These are phyloP conservation scores for Dillenia turbinata DNA, from an alignment of 164 flowering plant species.

Conservation along the genomic window DNA sequence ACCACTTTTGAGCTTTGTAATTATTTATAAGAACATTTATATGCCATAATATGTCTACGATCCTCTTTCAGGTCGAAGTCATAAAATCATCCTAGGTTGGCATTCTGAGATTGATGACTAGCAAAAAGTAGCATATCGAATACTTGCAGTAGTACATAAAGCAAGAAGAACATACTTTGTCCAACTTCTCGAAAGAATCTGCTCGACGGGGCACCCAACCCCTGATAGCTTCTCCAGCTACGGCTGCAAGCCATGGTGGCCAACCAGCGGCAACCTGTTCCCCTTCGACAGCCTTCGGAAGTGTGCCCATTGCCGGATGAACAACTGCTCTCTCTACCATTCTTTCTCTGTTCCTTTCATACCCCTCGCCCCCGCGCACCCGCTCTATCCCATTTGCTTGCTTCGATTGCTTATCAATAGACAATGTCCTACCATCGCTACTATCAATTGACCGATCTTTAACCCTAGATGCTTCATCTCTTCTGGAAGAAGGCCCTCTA, in stretches of 20 bases:
- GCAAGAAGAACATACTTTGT: slow-evolving; percentile 55
- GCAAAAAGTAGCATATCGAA: no score
- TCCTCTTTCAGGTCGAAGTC: no score
- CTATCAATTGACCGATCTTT: slow-evolving; percentile 33
- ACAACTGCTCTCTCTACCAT: slow-evolving; percentile 29
- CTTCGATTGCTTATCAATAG: slow-evolving; percentile 57
- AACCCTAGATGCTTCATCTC: slow-evolving; percentile 42
- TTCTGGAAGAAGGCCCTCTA: slow-evolving; percentile 40
- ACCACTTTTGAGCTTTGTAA: no score
- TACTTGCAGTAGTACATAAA: neutral
- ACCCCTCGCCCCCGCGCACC: slow-evolving; percentile 39
- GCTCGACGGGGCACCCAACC: slow-evolving; percentile 98
- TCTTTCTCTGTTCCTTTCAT: slow-evolving; percentile 67
- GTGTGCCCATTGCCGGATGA: slow-evolving; percentile 39
- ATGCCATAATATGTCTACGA: no score
- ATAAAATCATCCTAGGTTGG: no score
- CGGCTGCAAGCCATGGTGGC: slow-evolving; percentile 97
- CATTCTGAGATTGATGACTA: no score
- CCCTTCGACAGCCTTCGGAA: slow-evolving; percentile 68
- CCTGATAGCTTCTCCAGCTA: slow-evolving; percentile 91
- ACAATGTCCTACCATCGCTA: slow-evolving; percentile 47
- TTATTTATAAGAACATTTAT: no score
- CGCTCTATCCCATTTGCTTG: slow-evolving; percentile 47
- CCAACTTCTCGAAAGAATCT: slow-evolving; percentile 92
- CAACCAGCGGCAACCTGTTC: slow-evolving; percentile 97